phyloP scores from a whole-genome alignment of 2,329 filamentous ascomycete species.

The Aspergillus ochraceus region DNA sequence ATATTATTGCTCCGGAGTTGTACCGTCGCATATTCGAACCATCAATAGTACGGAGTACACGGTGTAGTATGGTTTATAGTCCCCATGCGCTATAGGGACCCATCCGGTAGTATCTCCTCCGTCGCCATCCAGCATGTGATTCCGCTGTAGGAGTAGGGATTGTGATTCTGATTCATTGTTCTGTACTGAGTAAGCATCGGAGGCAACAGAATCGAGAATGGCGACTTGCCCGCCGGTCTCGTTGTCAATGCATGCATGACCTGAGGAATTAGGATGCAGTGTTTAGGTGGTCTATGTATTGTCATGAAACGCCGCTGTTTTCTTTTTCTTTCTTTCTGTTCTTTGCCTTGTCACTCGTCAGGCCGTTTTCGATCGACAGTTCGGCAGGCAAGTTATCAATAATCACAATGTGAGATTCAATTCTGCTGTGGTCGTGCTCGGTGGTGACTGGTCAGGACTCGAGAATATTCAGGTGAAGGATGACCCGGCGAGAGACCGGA shows the following conservation, averaged over 20 bases:
- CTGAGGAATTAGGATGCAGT: neutral
- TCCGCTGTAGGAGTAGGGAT: too few relatives aligned
- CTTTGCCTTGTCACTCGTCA: neutral
- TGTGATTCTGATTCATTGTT: neutral
- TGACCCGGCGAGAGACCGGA: neutral
- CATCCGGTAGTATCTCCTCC: too few relatives aligned
- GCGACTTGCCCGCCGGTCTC: neutral
- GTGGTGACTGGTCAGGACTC: neutral
- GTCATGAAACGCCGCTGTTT: neutral
- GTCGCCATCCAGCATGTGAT: too few relatives aligned
- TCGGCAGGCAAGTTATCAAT: constrained; percentile 4
- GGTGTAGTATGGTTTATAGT: too few relatives aligned
- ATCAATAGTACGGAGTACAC: too few relatives aligned
- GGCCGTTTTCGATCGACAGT: constrained; percentile 21
- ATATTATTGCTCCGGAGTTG: too few relatives aligned
- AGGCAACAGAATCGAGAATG: too few relatives aligned
- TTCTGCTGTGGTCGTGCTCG: constrained; percentile 11
- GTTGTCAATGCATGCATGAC: neutral
- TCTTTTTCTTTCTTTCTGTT: too few relatives aligned
- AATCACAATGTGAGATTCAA: constrained; percentile 11
- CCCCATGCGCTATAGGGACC: too few relatives aligned
- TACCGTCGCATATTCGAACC: too few relatives aligned
- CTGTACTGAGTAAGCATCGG: too few relatives aligned
- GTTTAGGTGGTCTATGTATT: neutral
- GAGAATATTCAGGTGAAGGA: neutral